Evolutionary conservation across 164 flowering plant genomes (phyloP).

Genomic region (Annona cherimola): DNA sequence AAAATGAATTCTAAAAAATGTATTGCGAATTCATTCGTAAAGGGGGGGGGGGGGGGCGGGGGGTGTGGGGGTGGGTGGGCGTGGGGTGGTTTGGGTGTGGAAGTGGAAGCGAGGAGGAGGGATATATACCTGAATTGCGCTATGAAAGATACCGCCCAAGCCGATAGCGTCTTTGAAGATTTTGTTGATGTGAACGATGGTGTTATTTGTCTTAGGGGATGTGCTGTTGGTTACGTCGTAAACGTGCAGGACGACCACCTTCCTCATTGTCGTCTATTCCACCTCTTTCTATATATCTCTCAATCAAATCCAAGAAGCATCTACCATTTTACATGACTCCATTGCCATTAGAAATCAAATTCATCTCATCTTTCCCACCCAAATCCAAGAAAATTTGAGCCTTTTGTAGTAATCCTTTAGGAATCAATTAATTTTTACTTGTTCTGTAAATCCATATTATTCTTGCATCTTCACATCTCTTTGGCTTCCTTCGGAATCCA

Average conservation of each 20-base stretch:
- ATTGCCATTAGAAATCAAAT: not conserved
- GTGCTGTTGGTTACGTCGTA: constrained; percentile 95
- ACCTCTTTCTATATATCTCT: not conserved
- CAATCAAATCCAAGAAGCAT: not conserved
- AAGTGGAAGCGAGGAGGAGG: no score
- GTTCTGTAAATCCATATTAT: no score
- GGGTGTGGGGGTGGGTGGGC: no score
- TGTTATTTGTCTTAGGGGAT: constrained; percentile 84
- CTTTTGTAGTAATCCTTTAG: no score
- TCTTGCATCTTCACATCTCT: no score
- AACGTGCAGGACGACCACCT: constrained; percentile 72
- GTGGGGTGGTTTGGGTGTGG: no score
- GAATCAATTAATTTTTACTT: no score
- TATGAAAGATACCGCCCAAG: constrained; percentile 96
- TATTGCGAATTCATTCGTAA: no score
- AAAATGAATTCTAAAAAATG: no score
- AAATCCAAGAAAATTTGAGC: no score
- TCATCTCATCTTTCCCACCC: not conserved
- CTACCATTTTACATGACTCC: not conserved
- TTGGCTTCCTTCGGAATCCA: no score
- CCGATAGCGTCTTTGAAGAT: constrained; percentile 98
- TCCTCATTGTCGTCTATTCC: constrained; percentile 12
- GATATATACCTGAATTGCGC: constrained; percentile 74
- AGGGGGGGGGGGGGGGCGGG: no score
- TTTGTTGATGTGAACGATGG: constrained; percentile 91